Evolutionary conservation across 2,329 filamentous ascomycete genomes (phyloP).

Genomic region (Botryosphaeria dothidea): DNA sequence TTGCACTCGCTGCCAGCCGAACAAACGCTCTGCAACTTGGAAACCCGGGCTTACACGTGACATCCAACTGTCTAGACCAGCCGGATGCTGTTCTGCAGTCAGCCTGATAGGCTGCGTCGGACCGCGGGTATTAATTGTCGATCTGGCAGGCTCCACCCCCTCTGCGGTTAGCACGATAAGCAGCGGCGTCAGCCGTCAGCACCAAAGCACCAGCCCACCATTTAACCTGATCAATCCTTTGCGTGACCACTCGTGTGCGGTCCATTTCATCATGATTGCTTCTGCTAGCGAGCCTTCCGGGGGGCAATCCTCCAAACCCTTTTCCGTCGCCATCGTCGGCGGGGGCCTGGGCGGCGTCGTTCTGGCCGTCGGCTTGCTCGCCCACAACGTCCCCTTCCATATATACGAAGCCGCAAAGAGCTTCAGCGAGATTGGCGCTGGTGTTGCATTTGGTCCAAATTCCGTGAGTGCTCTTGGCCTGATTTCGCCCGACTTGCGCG

Average conservation of each 20-base stretch:
- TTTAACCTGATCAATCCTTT: neutral
- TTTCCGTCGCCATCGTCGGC: slow-evolving; percentile 31
- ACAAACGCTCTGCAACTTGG: neutral
- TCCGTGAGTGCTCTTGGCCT: slow-evolving; percentile 27
- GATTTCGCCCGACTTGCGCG: slow-evolving; percentile 27
- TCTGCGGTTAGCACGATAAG: neutral
- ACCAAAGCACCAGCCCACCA: neutral
- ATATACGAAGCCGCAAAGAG: slow-evolving; percentile 31
- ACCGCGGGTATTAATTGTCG: neutral
- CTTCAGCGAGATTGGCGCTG: slow-evolving; percentile 32
- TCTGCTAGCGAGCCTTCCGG: neutral
- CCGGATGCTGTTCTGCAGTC: neutral
- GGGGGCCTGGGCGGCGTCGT: slow-evolving; percentile 33
- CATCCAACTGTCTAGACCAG: neutral
- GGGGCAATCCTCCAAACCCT: slow-evolving; percentile 16
- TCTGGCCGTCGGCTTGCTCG: slow-evolving; percentile 31
- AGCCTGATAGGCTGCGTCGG: neutral
- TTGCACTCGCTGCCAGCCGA: neutral
- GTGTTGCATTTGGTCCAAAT: slow-evolving; percentile 32
- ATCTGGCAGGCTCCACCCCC: neutral
- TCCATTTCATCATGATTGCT: neutral
- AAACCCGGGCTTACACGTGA: neutral
- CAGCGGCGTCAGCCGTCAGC: neutral
- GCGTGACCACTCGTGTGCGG: neutral
- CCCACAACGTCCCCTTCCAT: slow-evolving; percentile 26